phyloP scores from a whole-genome alignment of 257 asterid species.

The Fraxinus anomala region DNA sequence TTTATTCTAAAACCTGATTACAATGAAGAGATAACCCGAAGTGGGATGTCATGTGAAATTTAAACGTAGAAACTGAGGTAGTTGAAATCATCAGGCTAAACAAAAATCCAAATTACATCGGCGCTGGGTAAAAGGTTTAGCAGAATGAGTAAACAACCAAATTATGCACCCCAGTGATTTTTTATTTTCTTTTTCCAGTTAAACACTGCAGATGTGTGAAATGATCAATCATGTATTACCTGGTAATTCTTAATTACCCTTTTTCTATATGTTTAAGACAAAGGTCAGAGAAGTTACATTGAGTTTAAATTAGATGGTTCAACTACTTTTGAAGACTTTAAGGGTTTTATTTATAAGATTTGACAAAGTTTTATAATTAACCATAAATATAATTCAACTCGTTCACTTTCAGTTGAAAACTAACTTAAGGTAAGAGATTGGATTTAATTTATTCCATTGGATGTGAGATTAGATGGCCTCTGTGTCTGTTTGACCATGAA shows the following conservation, averaged over 20 bases:
- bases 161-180: background rate
- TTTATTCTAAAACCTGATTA: conserved; percentile 1
- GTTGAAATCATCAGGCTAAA: conserved; percentile 63
- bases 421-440: too few relatives aligned
- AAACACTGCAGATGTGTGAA: conserved; percentile 3
- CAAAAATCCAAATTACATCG: conserved; percentile 43
- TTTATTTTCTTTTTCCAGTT: background rate
- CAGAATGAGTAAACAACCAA: conserved; percentile 15
- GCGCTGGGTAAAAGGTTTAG: conserved; percentile 32
- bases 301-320: conserved; percentile 2
- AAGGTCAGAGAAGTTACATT: conserved; percentile 2
- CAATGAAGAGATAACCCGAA: background rate
- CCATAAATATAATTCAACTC: background rate
- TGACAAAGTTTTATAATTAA: background rate
- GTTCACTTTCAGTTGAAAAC: background rate
- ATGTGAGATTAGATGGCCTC: background rate
- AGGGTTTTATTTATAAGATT: background rate
- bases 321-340: background rate
- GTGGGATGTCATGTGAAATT: background rate
- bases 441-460: background rate
- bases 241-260: background rate
- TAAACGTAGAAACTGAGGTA: conserved; percentile 46
- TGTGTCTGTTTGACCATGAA: background rate
- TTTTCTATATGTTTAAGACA: background rate
- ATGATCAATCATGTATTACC: conserved; percentile 1